Conservation (phyloP, 192 early-diverging fungal species). For the Martensiomyces pterosporus region DNA sequence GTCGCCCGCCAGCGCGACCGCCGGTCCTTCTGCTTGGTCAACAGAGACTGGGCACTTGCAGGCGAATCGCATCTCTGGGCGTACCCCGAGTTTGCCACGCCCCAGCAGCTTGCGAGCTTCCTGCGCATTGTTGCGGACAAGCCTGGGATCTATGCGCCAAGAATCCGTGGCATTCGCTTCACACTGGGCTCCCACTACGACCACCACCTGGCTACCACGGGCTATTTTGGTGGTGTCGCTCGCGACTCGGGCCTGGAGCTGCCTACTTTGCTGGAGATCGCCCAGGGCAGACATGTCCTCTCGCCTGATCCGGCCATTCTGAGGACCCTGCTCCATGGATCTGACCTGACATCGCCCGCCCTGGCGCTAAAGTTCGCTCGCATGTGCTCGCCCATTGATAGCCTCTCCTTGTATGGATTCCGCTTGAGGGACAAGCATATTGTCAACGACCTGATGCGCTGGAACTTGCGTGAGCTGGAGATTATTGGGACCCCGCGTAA, state of each 20-base stretch:
- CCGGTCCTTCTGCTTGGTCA: slow-evolving; percentile 33
- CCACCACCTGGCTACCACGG: slow-evolving; percentile 23
- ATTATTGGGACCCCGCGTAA: slow-evolving; percentile 43
- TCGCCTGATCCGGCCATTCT: slow-evolving; percentile 29
- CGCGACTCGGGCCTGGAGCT: slow-evolving; percentile 22
- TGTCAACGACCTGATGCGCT: slow-evolving; percentile 42
- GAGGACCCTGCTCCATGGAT: slow-evolving; percentile 39
- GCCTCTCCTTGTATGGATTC: slow-evolving; percentile 41
- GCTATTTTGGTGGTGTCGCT: slow-evolving; percentile 15
- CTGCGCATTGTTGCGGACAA: slow-evolving; percentile 18
- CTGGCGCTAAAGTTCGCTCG: slow-evolving; percentile 40
- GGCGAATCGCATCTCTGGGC: slow-evolving; percentile 37
- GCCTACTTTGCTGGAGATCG: slow-evolving; percentile 33
- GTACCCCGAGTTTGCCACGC: slow-evolving; percentile 36
- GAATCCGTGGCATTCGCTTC: slow-evolving; percentile 39
- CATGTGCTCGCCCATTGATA: slow-evolving; percentile 39
- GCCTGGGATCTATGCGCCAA: slow-evolving; percentile 21
- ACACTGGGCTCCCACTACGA: slow-evolving; percentile 43
- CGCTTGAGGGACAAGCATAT: slow-evolving; percentile 42
- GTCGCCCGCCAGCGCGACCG: slow-evolving; percentile 37
- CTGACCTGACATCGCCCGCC: slow-evolving; percentile 34
- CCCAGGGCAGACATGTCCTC: slow-evolving; percentile 35
- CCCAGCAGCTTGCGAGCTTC: slow-evolving; percentile 35
- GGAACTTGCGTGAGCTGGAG: slow-evolving; percentile 40
- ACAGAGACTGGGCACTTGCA: slow-evolving; percentile 36